A percentile compares a stretch with the other conserved stretches of the same genome.
Evolutionary conservation across 345 rosid genomes (phyloP).

Genomic region (Lumnitzera racemosa): DNA sequence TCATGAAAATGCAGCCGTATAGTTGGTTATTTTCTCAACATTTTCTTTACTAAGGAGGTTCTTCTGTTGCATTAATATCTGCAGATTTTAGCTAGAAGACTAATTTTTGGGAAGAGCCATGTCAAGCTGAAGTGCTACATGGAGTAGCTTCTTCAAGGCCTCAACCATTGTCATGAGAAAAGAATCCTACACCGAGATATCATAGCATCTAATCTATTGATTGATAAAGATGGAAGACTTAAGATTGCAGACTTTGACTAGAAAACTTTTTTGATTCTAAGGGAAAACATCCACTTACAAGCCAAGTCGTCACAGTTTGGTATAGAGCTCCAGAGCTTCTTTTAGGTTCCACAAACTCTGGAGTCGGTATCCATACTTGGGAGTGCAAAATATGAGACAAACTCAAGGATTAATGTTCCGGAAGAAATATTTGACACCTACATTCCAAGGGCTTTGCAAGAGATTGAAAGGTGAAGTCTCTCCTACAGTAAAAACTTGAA

Average conservation of each 20-base stretch:
- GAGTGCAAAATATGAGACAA: conserved; percentile 92
- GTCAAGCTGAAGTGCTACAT: conserved; percentile 42
- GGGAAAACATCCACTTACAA: conserved; percentile 52
- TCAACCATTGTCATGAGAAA: conserved; percentile 71
- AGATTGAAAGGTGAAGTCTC: too few species aligned
- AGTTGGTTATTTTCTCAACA: background rate
- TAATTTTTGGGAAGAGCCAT: conserved; percentile 49
- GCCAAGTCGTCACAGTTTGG: too few species aligned
- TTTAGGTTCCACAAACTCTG: too few species aligned
- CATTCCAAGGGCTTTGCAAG: too few species aligned
- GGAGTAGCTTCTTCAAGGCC: conserved; percentile 79
- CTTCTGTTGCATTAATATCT: conserved; percentile 6
- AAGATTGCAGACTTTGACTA: conserved; percentile 86
- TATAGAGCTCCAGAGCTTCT: too few species aligned
- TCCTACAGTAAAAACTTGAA: too few species aligned
- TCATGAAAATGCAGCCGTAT: too few species aligned
- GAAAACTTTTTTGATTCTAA: conserved; percentile 51
- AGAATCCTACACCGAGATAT: conserved; percentile 83
- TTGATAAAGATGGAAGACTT: conserved; percentile 53
- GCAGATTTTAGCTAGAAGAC: conserved; percentile 50
- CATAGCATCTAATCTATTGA: conserved; percentile 67
- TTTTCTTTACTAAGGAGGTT: background rate
- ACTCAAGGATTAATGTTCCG: too few species aligned
- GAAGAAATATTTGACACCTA: too few species aligned
- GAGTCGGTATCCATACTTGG: conserved; percentile 76